Conservation (phyloP, 441 rosid genomes). For the Codiaeum variegatum region DNA sequence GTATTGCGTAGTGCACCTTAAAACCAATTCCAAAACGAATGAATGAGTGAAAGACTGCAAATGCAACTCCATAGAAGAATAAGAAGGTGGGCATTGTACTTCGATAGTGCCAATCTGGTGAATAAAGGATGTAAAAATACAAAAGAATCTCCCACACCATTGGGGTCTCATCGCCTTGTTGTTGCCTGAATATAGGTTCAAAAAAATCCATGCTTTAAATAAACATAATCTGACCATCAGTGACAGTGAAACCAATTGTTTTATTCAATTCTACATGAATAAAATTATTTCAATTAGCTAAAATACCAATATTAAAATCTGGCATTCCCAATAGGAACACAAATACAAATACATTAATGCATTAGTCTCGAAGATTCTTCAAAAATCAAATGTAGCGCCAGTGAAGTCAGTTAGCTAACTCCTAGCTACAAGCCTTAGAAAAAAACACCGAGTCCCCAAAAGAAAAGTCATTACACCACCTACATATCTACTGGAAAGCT, state of each 20-base stretch:
- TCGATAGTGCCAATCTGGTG: constrained; percentile 95
- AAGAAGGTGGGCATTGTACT: constrained; percentile 91
- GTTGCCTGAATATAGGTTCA: constrained; percentile 55
- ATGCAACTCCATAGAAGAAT: constrained; percentile 74
- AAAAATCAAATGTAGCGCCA: background rate
- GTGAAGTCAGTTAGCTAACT: background rate
- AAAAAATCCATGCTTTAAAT: background rate
- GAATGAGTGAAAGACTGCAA: constrained; percentile 61
- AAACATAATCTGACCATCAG: background rate
- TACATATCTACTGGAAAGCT: background rate
- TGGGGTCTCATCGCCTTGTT: constrained; percentile 89
- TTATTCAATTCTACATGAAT: background rate
- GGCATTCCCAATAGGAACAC: background rate
- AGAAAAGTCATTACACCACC: background rate
- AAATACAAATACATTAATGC: background rate
- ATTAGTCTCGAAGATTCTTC: background rate
- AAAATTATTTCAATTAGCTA: background rate
- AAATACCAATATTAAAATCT: background rate
- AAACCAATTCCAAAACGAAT: constrained; percentile 71
- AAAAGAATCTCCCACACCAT: constrained; percentile 98
- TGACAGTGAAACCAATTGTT: background rate
- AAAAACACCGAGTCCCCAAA: background rate
- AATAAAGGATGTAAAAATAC: constrained; percentile 82
- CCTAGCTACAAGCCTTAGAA: background rate
- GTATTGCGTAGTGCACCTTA: constrained; percentile 71